Base-by-base conservation (phyloP, 2,329 filamentous ascomycete species). In the Verticillium klebahnii region DNA sequence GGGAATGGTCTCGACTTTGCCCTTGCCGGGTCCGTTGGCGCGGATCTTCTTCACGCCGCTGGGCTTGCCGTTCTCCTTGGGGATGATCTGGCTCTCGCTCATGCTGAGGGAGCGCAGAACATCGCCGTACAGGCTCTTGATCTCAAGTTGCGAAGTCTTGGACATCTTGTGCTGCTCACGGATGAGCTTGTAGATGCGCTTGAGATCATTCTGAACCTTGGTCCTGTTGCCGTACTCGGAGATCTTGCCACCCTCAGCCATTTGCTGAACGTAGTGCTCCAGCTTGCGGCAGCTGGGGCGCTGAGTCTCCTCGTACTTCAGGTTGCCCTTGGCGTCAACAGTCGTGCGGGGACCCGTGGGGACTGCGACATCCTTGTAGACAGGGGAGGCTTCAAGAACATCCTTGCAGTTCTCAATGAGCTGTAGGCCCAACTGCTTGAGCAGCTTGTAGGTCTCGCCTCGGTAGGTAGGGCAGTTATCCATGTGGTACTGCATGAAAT, bases 401-500 rank as follows among this genome's bases (percentile, higher is more conserved):
- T 99, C 95, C 74, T 90, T 93, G 82, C 95, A 98, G 81, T 99
- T 99, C 75, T 97, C 92, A 69, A 99, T 96, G 60, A 99, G 89
- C 79, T 96, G 91, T 72, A 91, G 84, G 39, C 92, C 94, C 29
- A 99, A 89, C 77, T 95, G 89, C 80, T 99, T 97, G 54, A 95
- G 95, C n/a, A 99, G 88, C 78, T 95, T 86, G 78, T 99, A 99
- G 1, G 95, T 99, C 80, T 99, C 95, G 63, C 95, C 95, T 58
- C 94, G 90, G 73, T 99, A 93, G 0, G 93, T 93, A 0, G 95
- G 95, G 80, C 94, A 98, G 81, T 98, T 95, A 72, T 99, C 95
- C 72, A 99, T 99, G 80, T 99, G 95, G 71, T 99, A 98, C 75
- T 99, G 95, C 95, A 99, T 99, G 78, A 97, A 99, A 69, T 99